Evolutionary conservation across 1,284 basidiomycete species (phyloP).

Genomic region (Puccinia brachypodii): DNA sequence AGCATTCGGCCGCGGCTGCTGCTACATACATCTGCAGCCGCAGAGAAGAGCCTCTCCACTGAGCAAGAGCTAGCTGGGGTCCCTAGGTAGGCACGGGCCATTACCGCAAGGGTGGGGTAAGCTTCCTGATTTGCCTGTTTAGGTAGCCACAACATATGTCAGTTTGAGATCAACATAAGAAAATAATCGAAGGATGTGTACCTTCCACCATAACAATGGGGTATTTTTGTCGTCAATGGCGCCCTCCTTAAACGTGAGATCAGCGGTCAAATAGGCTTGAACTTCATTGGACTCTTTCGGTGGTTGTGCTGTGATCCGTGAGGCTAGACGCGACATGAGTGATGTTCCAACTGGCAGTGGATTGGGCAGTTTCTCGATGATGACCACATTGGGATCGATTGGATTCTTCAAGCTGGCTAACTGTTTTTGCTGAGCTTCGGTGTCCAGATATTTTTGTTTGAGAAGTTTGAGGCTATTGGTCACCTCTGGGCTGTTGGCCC

Average conservation of each 20-base stretch:
- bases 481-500: neutral
- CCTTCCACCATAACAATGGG: neutral
- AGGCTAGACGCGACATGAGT: neutral
- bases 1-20: neutral
- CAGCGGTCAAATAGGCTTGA: neutral
- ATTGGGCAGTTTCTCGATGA: neutral
- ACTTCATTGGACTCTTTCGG: neutral
- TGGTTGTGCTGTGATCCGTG: neutral
- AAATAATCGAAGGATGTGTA: neutral
- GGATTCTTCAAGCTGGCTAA: neutral
- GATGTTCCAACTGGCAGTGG: neutral
- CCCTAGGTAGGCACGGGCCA: neutral
- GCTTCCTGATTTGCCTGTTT: neutral
- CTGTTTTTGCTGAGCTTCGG: neutral
- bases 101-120: neutral
- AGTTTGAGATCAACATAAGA: neutral
- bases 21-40: neutral
- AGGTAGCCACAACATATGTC: neutral
- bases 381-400: neutral
- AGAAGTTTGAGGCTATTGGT: neutral
- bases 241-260: neutral
- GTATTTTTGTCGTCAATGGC: neutral
- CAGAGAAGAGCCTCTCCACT: too few relatives aligned
- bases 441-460: neutral
- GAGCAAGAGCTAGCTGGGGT: neutral